Conservation (phyloP, 345 rosid species). For the Eucalyptus leucophloia region DNA sequence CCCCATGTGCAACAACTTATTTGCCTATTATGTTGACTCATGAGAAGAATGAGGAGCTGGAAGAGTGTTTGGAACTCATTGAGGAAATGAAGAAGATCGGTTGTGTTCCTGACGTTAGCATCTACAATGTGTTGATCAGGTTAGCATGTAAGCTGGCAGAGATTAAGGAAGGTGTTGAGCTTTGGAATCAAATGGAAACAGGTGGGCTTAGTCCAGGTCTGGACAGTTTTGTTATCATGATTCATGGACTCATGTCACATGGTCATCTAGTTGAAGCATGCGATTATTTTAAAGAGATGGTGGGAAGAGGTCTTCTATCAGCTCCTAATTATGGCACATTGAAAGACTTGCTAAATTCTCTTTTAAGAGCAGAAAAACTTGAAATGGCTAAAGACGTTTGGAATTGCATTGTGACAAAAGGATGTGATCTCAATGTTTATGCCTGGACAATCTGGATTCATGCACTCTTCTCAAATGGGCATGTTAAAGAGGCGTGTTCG, state of each 20-base stretch:
- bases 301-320: conserved; percentile 49
- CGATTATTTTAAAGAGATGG: conserved; percentile 75
- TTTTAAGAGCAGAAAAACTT: conserved; percentile 64
- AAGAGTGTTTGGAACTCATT: conserved; percentile 55
- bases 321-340: conserved; percentile 60
- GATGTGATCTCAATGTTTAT: conserved; percentile 57
- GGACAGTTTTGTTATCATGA: conserved; percentile 60
- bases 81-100: conserved; percentile 44
- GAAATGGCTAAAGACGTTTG: conserved; percentile 80
- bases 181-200: conserved; percentile 76
- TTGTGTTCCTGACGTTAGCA: conserved; percentile 41
- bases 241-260: conserved; percentile 57
- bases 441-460: conserved; percentile 97
- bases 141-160: conserved; percentile 74
- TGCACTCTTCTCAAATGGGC: conserved; percentile 66
- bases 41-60: conserved; percentile 66
- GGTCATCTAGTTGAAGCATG: conserved; percentile 58
- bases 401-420: conserved; percentile 56
- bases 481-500: conserved; percentile 77
- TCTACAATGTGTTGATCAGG: conserved; percentile 60
- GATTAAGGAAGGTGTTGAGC: conserved; percentile 34
- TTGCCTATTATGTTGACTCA: conserved; percentile 68
- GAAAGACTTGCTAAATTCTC: conserved; percentile 49
- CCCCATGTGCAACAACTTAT: conserved; percentile 51
- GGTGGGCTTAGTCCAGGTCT: conserved; percentile 59